phyloP scores from a whole-genome alignment of 2,329 filamentous ascomycete genomes.

The Dryadomyces sulphureus region DNA sequence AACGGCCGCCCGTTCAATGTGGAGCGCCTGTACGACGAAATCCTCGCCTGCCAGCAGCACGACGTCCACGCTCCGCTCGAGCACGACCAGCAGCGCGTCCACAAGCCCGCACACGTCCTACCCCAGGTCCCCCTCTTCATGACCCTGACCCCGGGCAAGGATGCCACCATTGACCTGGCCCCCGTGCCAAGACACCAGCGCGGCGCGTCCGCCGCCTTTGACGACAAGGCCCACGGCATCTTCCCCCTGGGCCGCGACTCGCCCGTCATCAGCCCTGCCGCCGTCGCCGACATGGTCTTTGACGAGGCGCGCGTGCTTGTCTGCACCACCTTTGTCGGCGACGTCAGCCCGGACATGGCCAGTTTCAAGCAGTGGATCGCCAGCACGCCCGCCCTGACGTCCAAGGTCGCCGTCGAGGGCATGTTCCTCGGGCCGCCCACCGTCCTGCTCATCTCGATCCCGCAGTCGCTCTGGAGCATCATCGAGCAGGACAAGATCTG shows the following conservation, averaged over 20 bases:
- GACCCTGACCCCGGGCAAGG: conserved; percentile 37
- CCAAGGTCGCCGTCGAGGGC: conserved; percentile 48
- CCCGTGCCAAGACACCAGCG: conserved; percentile 22
- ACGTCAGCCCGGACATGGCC: conserved; percentile 50
- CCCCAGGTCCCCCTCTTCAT: conserved; percentile 35
- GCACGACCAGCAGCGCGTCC: conserved; percentile 23
- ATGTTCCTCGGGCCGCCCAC: conserved; percentile 55
- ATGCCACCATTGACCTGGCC: conserved; percentile 36
- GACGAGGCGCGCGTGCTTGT: conserved; percentile 49
- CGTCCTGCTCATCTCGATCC: conserved; percentile 52
- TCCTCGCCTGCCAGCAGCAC: conserved; percentile 28
- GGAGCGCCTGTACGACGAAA: conserved; percentile 42
- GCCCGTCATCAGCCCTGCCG: conserved; percentile 29
- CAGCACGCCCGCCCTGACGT: conserved; percentile 38
- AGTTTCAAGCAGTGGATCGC: conserved; percentile 54
- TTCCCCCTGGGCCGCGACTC: conserved; percentile 18
- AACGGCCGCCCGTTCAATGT: conserved; percentile 38
- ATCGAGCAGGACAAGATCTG: conserved; percentile 54
- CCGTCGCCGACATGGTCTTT: conserved; percentile 40
- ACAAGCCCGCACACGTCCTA: conserved; percentile 17
- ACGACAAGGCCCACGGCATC: conserved; percentile 10
- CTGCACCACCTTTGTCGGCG: conserved; percentile 52
- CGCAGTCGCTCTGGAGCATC: conserved; percentile 45
- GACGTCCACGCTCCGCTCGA: conserved; percentile 25
- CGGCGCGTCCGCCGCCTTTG: background rate